A percentile compares a stretch with the other conserved stretches of the same genome.
phyloP scores from a whole-genome alignment of 345 rosid genomes.

The Euclidium syriacum region DNA sequence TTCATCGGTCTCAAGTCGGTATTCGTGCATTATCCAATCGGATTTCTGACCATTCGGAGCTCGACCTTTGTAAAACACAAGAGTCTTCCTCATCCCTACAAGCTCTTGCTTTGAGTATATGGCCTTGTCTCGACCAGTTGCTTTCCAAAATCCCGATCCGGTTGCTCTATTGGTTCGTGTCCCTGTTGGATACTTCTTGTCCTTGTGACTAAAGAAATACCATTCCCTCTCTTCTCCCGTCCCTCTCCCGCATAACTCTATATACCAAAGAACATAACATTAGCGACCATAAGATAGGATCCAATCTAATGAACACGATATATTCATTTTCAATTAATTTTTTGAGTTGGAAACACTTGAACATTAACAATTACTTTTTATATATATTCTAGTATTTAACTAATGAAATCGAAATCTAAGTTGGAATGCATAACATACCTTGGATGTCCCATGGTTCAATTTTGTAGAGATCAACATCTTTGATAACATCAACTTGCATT shows the following conservation, averaged over 20 bases:
- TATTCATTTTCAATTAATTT: background rate
- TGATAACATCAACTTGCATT: conserved; percentile 70
- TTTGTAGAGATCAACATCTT: conserved; percentile 74
- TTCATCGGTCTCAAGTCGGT: conserved; percentile 91
- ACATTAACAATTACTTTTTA: background rate
- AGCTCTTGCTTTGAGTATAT: conserved; percentile 73
- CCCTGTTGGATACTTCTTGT: conserved; percentile 96
- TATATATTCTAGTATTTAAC: no score
- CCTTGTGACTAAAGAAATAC: conserved; percentile 96
- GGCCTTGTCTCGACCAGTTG: conserved; percentile 96
- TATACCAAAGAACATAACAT: background rate
- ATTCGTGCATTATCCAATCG: conserved; percentile 98
- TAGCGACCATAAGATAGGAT: background rate
- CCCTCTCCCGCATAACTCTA: conserved; percentile 82
- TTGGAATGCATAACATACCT: conserved; percentile 35
- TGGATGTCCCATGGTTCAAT: conserved; percentile 87
- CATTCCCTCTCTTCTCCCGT: conserved; percentile 85
- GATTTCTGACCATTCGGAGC: conserved; percentile 96
- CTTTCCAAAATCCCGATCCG: conserved; percentile 97
- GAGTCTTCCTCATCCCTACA: conserved; percentile 95
- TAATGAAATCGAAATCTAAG: background rate
- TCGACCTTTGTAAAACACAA: conserved; percentile 87
- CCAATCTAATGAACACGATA: background rate
- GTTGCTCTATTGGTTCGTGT: conserved; percentile 98
- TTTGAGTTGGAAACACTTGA: background rate